Evolutionary conservation across 768 basidiomycete genomes (phyloP).

Genomic region (Melanogaster broomeanus): DNA sequence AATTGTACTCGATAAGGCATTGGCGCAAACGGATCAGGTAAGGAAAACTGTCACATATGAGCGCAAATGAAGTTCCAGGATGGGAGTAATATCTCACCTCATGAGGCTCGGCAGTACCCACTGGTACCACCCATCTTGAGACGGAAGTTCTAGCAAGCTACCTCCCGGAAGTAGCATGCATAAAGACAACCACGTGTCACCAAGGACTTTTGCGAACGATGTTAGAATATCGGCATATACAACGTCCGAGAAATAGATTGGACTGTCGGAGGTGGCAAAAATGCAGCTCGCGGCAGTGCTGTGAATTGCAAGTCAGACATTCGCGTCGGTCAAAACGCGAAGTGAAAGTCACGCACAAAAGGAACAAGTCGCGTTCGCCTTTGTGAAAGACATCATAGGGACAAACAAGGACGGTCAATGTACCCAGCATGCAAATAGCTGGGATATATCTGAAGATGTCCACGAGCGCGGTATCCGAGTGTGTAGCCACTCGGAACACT

Average conservation of each 20-base stretch:
- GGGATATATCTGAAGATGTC: conserved; percentile 81
- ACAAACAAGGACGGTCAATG: conserved; percentile 57
- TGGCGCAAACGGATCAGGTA: conserved; percentile 93
- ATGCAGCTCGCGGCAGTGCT: conserved; percentile 80
- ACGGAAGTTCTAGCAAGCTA: conserved; percentile 65
- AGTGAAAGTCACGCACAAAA: conserved; percentile 57
- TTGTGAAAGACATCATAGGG: conserved; percentile 71
- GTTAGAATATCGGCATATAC: conserved; percentile 95
- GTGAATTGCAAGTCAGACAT: conserved; percentile 1
- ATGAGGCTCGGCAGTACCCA: conserved; percentile 85
- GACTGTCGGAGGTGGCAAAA: conserved; percentile 56
- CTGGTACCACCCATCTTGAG: conserved; percentile 59
- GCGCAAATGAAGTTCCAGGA: neutral
- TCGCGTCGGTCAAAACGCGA: neutral
- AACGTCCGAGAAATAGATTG: conserved; percentile 87
- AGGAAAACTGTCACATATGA: conserved; percentile 56
- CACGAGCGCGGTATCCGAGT: conserved; percentile 57
- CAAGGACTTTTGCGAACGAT: conserved; percentile 94
- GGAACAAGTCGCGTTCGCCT: conserved; percentile 73
- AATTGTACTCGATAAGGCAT: conserved; percentile 82
- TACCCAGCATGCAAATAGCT: conserved; percentile 59
- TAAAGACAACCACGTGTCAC: conserved; percentile 88
- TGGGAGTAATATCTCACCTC: conserved; percentile 55
- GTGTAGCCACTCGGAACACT: conserved; percentile 61
- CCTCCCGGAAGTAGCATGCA: conserved; percentile 87